phyloP scores from a whole-genome alignment of 208 protist genomes.

The Trichomonas tenax region DNA sequence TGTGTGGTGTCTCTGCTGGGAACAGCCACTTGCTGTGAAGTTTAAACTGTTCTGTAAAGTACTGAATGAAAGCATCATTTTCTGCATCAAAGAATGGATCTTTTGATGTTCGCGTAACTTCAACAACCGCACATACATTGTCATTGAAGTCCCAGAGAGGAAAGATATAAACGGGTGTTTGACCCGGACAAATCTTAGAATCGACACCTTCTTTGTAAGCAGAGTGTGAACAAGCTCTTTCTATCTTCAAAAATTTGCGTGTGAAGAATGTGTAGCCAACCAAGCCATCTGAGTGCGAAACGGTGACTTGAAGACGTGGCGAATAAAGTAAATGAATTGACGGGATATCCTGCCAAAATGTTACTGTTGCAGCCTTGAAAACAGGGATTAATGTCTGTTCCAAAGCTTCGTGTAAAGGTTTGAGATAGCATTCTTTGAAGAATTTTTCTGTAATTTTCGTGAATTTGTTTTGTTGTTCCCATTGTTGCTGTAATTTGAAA shows the following conservation, averaged over 20 bases:
- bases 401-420: neutral
- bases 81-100: neutral
- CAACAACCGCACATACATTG: neutral
- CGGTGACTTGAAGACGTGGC: neutral
- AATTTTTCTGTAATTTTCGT: neutral
- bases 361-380: neutral
- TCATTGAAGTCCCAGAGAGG: neutral
- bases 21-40: neutral
- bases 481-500: neutral
- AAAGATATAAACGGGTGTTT: neutral
- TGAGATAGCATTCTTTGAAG: neutral
- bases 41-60: neutral
- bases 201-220: neutral
- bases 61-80: neutral
- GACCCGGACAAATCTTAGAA: neutral
- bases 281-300: neutral
- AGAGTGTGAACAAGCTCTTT: neutral
- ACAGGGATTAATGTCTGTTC: neutral
- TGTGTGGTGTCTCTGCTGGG: neutral
- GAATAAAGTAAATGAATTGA: neutral
- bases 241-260: neutral
- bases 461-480: neutral
- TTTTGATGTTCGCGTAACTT: neutral
- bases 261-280: neutral
- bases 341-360: constrained; percentile 12